These are phyloP conservation scores for Physcomitrellopsis africana DNA, from an alignment of 225 moss, liverwort and hornwort genomes.

Conservation along the genomic window DNA sequence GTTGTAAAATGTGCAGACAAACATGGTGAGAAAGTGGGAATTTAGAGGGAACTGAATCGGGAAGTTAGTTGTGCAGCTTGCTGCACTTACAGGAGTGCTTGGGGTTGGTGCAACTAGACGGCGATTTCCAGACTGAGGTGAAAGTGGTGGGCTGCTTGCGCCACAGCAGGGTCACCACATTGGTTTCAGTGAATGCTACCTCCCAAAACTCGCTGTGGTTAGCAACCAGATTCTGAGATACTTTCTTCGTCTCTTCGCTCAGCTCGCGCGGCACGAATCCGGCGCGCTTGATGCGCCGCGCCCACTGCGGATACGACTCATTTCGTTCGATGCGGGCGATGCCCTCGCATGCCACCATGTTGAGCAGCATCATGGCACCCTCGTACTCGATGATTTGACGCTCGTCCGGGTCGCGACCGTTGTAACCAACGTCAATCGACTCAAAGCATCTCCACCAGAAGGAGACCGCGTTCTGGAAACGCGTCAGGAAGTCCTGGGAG, in stretches of 20 bases:
- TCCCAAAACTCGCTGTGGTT: conserved; percentile 62
- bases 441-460: conserved; percentile 79
- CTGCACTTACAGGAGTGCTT: conserved; percentile 47
- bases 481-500: conserved; percentile 67
- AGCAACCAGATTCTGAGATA: conserved; percentile 46
- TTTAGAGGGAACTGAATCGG: no score
- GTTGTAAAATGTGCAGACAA: no score
- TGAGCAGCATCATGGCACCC: conserved; percentile 63
- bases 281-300: conserved; percentile 46
- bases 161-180: conserved; percentile 57
- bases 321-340: conserved; percentile 70
- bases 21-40: no score
- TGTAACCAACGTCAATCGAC: conserved; percentile 59
- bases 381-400: conserved; percentile 76
- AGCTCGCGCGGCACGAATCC: conserved; percentile 51
- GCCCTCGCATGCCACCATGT: conserved; percentile 83
- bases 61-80: conserved; percentile 40
- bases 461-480: conserved; percentile 52
- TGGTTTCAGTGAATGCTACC: conserved; percentile 28
- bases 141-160: conserved; percentile 76
- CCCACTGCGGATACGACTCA: conserved; percentile 57
- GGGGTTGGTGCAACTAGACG: conserved; percentile 26
- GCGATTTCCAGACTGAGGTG: conserved; percentile 71
- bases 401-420: conserved; percentile 50
- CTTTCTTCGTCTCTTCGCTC: conserved; percentile 61